Percentiles rank a stretch among this genome's conserved stretches.
These are phyloP conservation scores for Lipomyces oligophaga DNA, from an alignment of 805 yeast species.

Conservation along the genomic window DNA sequence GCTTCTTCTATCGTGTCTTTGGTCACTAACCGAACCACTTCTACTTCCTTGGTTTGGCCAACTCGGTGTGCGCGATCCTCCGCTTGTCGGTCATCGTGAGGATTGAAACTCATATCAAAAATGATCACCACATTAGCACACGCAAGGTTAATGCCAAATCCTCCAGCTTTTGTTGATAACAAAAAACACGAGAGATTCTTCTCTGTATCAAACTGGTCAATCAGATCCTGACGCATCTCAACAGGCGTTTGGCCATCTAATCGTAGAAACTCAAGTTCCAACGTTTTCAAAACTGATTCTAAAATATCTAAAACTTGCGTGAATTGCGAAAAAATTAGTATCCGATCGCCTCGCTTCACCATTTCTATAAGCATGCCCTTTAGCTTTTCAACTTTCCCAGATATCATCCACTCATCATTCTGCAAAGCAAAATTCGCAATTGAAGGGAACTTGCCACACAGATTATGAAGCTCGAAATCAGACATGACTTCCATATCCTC, in stretches of 20 bases:
- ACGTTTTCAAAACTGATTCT: constrained; percentile 64
- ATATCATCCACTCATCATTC: constrained; percentile 47
- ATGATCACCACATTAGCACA: constrained; percentile 91
- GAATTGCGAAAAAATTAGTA: constrained; percentile 82
- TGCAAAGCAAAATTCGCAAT: constrained; percentile 52
- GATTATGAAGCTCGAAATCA: constrained; percentile 76
- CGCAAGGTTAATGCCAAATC: constrained; percentile 94
- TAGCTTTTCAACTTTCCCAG: constrained; percentile 71
- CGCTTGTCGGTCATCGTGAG: constrained; percentile 98
- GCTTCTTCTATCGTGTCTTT: constrained; percentile 83
- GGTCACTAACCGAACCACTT: constrained; percentile 70
- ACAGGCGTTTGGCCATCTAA: constrained; percentile 94
- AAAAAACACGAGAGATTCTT: constrained; percentile 77
- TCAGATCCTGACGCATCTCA: constrained; percentile 85
- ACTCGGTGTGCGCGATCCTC: constrained; percentile 98
- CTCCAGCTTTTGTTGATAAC: constrained; percentile 95
- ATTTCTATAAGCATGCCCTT: constrained; percentile 55
- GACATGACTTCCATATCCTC: constrained; percentile 97
- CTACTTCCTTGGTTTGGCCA: constrained; percentile 84
- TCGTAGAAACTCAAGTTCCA: constrained; percentile 69
- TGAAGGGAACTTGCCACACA: constrained; percentile 74
- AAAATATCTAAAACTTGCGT: constrained; percentile 88
- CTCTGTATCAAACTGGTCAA: constrained; percentile 84
- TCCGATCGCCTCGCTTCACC: constrained; percentile 56
- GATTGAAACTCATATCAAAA: constrained; percentile 92